A percentile compares a stretch with the other conserved stretches of the same genome.
Conservation (phyloP, 1,284 basidiomycete genomes). For the Hortiboletus rubellus region DNA sequence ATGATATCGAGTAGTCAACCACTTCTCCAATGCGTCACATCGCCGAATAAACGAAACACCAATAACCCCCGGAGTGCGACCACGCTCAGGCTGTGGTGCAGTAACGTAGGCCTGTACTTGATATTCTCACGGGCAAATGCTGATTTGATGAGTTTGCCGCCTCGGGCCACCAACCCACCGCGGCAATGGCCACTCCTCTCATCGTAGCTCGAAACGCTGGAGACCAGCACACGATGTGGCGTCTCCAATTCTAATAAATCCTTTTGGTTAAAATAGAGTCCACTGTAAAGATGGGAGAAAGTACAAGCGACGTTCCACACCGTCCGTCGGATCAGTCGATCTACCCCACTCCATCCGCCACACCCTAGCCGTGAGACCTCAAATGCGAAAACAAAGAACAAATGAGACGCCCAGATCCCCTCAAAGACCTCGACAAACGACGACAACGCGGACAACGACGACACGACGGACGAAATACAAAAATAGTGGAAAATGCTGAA, state of each 20-base stretch:
- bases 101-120: too few species aligned
- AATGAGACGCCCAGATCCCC: slow-evolving; percentile 4
- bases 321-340: slow-evolving; percentile 15
- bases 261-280: slow-evolving; percentile 24
- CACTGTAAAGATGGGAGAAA: slow-evolving; percentile 16
- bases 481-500: slow-evolving; percentile 21
- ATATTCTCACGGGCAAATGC: too few species aligned
- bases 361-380: not conserved
- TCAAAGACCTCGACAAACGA: slow-evolving; percentile 4
- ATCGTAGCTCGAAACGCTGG: not conserved
- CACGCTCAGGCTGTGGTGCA: too few species aligned
- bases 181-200: too few species aligned
- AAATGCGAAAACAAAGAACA: slow-evolving; percentile 6
- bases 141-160: too few species aligned
- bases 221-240: not conserved
- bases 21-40: too few species aligned
- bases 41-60: too few species aligned
- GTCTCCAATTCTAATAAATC: slow-evolving; percentile 18
- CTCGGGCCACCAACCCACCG: too few species aligned
- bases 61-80: not conserved
- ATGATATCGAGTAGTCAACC: not conserved
- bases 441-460: slow-evolving; percentile 8
- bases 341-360: not conserved
- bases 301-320: slow-evolving; percentile 25
- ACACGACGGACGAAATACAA: slow-evolving; percentile 24